A percentile compares a stretch with the other conserved stretches of the same genome.
Conservation (phyloP, 129 eudicot genomes). For the Heracleum sosnowskyi region DNA sequence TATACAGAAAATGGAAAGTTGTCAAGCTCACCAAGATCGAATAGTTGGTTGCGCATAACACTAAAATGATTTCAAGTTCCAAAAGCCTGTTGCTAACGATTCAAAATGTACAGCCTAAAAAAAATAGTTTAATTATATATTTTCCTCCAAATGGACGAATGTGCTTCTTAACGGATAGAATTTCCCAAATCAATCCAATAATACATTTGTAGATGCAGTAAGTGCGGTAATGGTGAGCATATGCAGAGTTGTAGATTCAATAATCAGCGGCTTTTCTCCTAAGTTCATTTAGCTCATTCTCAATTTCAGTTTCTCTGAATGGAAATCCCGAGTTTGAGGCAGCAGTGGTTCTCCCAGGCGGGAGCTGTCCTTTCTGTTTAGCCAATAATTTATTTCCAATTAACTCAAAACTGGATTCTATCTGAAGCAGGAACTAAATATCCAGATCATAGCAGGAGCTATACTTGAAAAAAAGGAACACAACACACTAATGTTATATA, state of each 20-base stretch:
- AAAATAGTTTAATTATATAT: neutral
- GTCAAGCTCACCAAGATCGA: neutral
- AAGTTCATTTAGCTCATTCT: slow-evolving; percentile 73
- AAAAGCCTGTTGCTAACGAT: neutral
- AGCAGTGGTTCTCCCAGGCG: slow-evolving; percentile 69
- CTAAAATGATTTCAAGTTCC: neutral
- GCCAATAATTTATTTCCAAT: neutral
- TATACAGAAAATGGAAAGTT: neutral
- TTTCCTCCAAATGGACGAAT: neutral
- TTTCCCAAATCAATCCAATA: neutral
- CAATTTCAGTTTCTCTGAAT: slow-evolving; percentile 69
- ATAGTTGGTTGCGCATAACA: neutral
- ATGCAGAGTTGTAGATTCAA: neutral
- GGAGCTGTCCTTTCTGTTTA: slow-evolving; percentile 90
- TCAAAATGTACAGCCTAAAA: neutral
- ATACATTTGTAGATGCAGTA: neutral
- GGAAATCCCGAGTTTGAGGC: slow-evolving; percentile 42
- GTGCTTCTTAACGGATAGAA: neutral
- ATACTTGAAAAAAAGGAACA: neutral
- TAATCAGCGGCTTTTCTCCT: slow-evolving; percentile 44
- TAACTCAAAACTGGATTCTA: neutral
- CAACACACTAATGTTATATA: neutral
- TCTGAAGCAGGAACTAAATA: neutral
- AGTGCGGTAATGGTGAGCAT: neutral
- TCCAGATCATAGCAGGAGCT: neutral